Evolutionary conservation across 176 grass and related monocot genomes (phyloP).

Genomic region (Microstegium vimineum): DNA sequence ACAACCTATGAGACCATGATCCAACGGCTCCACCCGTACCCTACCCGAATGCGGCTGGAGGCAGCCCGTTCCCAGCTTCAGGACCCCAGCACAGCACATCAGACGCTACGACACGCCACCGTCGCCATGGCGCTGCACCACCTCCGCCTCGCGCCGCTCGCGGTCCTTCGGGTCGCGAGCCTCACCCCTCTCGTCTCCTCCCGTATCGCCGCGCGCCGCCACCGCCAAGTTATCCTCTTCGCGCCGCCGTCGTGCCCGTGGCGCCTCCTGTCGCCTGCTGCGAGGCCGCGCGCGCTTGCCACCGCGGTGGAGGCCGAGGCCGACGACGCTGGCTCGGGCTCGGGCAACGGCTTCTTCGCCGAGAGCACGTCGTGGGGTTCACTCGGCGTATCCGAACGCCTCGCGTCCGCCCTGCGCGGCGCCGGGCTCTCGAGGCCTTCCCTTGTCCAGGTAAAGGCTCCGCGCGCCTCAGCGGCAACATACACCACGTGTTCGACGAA

Average conservation of each 20-base stretch:
- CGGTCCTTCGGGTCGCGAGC: conserved; percentile 40
- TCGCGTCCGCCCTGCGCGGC: conserved; percentile 33
- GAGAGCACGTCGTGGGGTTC: conserved; percentile 69
- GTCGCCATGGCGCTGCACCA: conserved; percentile 49
- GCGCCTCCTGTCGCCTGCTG: conserved; percentile 1
- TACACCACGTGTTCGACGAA: conserved; percentile 56
- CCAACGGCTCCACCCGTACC: not conserved
- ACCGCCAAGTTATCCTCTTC: conserved; percentile 30
- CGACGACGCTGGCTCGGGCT: not conserved
- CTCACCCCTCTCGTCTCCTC: conserved; percentile 21
- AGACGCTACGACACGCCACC: not conserved
- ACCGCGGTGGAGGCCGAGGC: conserved; percentile 31
- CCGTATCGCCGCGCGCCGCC: conserved; percentile 7
- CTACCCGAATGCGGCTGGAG: not conserved
- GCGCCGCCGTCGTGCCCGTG: conserved; percentile 11
- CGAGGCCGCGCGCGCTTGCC: conserved; percentile 40
- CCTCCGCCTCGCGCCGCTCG: conserved; percentile 64
- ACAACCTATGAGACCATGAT: too few species aligned
- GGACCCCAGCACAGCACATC: not conserved
- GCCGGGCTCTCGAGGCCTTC: conserved; percentile 55
- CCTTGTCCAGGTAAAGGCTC: conserved; percentile 50
- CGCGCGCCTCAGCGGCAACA: not conserved
- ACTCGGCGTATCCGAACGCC: conserved; percentile 55
- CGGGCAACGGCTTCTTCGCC: conserved; percentile 55
- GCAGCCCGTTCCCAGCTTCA: not conserved